These are phyloP conservation scores for Omphalotus guepiniiformis DNA, from an alignment of 768 basidiomycete species.

Conservation along the genomic window DNA sequence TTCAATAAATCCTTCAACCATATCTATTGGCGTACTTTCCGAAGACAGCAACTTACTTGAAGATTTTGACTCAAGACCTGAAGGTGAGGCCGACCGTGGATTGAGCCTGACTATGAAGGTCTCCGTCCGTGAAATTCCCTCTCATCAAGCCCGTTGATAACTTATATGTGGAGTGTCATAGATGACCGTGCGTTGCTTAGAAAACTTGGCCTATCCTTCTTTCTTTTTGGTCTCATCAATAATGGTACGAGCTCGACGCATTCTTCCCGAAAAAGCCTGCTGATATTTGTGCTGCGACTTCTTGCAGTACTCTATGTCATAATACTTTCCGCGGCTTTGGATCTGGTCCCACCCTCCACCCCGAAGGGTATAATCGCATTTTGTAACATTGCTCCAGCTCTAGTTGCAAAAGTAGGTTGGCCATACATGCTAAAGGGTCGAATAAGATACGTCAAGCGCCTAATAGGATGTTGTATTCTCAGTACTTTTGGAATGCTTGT, in stretches of 20 bases:
- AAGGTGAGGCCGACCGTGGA: neutral
- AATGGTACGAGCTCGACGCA: conserved; percentile 52
- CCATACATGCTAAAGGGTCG: conserved; percentile 86
- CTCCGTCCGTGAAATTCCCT: neutral
- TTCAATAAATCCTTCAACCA: too few relatives aligned
- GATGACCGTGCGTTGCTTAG: conserved; percentile 28
- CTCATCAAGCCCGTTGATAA: neutral
- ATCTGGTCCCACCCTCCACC: conserved; percentile 86
- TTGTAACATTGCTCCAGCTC: conserved; percentile 88
- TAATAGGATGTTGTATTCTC: conserved; percentile 69
- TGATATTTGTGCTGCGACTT: conserved; percentile 4
- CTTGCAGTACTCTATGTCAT: conserved; percentile 86
- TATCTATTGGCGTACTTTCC: neutral
- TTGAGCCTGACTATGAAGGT: neutral
- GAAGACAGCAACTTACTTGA: conserved; percentile 3
- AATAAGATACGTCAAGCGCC: conserved; percentile 73
- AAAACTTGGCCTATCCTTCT: conserved; percentile 65
- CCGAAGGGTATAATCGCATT: conserved; percentile 95
- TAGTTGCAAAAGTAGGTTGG: conserved; percentile 87
- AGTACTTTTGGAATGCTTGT: conserved; percentile 88
- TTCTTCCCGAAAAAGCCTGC: neutral
- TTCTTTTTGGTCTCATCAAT: conserved; percentile 89
- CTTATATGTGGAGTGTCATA: neutral
- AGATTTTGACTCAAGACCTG: neutral
- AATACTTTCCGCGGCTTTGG: conserved; percentile 92